Evolutionary conservation across 768 basidiomycete species (phyloP).

Genomic region (Naganishia randhawae): DNA sequence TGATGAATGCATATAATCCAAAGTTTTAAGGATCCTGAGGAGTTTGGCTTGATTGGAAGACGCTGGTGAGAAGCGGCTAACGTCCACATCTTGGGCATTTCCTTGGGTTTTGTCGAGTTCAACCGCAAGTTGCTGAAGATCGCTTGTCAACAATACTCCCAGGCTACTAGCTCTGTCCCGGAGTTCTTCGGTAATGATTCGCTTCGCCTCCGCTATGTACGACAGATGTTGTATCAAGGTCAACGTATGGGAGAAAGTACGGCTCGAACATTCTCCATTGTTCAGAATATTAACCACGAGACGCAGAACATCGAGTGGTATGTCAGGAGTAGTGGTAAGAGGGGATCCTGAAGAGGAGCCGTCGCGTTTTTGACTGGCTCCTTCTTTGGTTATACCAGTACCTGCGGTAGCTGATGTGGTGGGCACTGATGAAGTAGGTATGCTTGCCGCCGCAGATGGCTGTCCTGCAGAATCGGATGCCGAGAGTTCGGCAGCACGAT

Average conservation of each 20-base stretch:
- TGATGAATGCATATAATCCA: constrained; percentile 82
- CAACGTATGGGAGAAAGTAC: constrained; percentile 92
- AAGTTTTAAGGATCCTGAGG: constrained; percentile 87
- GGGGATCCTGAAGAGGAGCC: constrained; percentile 5
- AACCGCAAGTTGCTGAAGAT: constrained; percentile 66
- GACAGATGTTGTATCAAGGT: constrained; percentile 89
- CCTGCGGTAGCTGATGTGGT: too few relatives aligned
- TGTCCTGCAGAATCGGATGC: background rate
- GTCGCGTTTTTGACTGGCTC: background rate
- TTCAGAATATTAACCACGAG: constrained; percentile 95
- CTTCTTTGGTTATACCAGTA: background rate
- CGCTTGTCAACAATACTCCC: constrained; percentile 67
- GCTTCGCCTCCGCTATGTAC: constrained; percentile 78
- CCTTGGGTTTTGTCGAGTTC: constrained; percentile 61
- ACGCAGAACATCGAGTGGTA: constrained; percentile 77
- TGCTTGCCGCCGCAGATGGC: background rate
- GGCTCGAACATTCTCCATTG: constrained; percentile 90
- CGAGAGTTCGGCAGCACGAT: background rate
- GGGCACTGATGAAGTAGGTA: background rate
- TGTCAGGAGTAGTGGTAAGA: constrained; percentile 71
- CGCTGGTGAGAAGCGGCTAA: constrained; percentile 71
- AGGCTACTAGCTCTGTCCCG: constrained; percentile 80
- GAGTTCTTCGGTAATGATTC: constrained; percentile 83
- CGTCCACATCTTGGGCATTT: constrained; percentile 58
- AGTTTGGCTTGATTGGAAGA: constrained; percentile 96